phyloP scores from a whole-genome alignment of 371 early-diverging fungal genomes.

The Capniomyces stellatus region DNA sequence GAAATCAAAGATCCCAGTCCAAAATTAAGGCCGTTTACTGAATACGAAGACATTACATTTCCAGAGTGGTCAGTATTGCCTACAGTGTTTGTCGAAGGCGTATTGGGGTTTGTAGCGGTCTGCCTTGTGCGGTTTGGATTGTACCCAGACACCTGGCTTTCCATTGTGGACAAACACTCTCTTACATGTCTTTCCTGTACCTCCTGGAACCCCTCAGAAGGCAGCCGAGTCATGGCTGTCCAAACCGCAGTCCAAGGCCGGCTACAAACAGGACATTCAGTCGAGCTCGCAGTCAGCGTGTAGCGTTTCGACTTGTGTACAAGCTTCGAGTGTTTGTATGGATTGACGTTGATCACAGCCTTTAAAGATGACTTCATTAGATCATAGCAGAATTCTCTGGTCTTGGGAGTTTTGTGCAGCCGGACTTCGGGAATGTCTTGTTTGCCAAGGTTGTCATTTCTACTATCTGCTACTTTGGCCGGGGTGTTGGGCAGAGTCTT shows the following conservation, averaged over 20 bases:
- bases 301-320: background rate
- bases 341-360: background rate
- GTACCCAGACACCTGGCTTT: too few species aligned
- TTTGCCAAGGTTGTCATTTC: too few species aligned
- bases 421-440: background rate
- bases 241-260: slow-evolving; percentile 15
- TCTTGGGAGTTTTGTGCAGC: background rate
- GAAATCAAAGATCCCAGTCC: too few species aligned
- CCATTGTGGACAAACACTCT: slow-evolving; percentile 39
- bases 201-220: slow-evolving; percentile 27
- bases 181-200: slow-evolving; percentile 62
- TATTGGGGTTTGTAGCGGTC: too few species aligned
- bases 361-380: background rate
- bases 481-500: too few species aligned
- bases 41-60: too few species aligned
- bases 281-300: slow-evolving; percentile 32
- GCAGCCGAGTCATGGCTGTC: slow-evolving; percentile 9
- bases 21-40: too few species aligned
- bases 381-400: background rate
- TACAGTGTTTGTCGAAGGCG: too few species aligned
- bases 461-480: too few species aligned
- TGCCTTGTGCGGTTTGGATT: too few species aligned
- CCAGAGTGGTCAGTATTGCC: too few species aligned
- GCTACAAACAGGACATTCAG: slow-evolving; percentile 66
- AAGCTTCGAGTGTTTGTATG: background rate